Evolutionary conservation across 1,284 basidiomycete genomes (phyloP), one percentile per base, ranked within the genome.

Genomic region (Gastroboletus turbinatus): DNA sequence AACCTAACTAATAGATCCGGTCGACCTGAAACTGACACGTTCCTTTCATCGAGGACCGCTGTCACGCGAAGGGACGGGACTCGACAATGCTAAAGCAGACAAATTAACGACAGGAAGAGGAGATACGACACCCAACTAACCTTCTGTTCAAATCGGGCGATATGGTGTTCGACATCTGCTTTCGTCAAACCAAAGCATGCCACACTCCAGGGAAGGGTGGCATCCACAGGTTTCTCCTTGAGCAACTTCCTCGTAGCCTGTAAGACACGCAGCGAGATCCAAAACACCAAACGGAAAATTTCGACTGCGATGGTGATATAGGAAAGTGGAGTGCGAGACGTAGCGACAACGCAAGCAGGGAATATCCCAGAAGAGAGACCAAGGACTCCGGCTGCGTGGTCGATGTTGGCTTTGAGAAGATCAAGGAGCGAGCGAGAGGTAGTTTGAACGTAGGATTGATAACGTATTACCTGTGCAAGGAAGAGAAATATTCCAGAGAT

Each of bases 341-440:
- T 16, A 7, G 46, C 21, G 3, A 46, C 46, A 11, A 84, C 78
- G 50, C 79, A 80, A 3, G 85, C 83, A 10, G 82, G 73, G 46
- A 87, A 69, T 51, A 85, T 76, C 19, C 85, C 86, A 23, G 82
- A 84, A 7, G 84, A 87, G 66, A 86, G 83, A 3, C 82, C 83
- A 2, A 85, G 67, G 42, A 84, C 63, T n/a, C 80, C 81, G 21
- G 73, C 51, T 1, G 58, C 58, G 42, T 76, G 59, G 14, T 69
- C 57, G 36, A 56, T 44, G 51, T 78, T 78, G 21, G 56, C 46
- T 60, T 68, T 61, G 42, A 81, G 63, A 46, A 73, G 53, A 50
- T 76, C 71, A 10, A 61, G 60, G 58, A 78, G 78, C 38, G 75
- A 69, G 29, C 60, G 63, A 32, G 59, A 62, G 5, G 62, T 53